phyloP scores from a whole-genome alignment of 352 stramenopile species.

The Pythium phragmitis region DNA sequence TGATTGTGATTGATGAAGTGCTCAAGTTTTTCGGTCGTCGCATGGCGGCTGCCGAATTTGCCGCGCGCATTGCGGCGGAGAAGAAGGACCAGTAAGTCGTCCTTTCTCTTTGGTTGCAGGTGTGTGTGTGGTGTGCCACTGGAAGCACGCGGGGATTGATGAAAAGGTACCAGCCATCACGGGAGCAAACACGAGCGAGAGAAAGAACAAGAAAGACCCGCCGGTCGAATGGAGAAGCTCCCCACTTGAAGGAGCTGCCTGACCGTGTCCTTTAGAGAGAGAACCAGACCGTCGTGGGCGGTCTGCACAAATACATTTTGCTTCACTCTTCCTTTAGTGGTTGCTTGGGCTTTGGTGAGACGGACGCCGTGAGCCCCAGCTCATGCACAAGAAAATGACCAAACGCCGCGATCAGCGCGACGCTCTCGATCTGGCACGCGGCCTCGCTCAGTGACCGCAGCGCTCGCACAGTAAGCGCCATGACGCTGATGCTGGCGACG shows the following conservation, averaged over 20 bases:
- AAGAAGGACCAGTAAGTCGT: constrained; percentile 52
- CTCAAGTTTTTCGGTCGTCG: constrained; percentile 91
- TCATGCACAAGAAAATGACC: constrained; percentile 40
- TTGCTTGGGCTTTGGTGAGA: constrained; percentile 2
- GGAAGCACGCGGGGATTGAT: constrained; percentile 22
- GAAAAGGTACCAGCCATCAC: background rate
- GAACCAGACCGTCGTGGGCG: background rate
- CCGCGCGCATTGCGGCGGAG: constrained; percentile 48
- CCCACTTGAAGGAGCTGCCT: no score
- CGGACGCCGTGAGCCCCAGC: constrained; percentile 8
- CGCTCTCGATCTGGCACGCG: constrained; percentile 41
- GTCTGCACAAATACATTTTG: constrained; percentile 20
- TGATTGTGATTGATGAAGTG: constrained; percentile 94
- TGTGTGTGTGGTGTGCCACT: constrained; percentile 5
- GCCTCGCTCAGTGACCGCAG: constrained; percentile 57
- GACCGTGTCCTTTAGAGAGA: constrained; percentile 29
- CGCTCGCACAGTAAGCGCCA: constrained; percentile 34
- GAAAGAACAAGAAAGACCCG: background rate
- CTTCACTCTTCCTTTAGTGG: background rate
- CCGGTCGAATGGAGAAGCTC: background rate
- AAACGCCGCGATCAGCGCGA: constrained; percentile 42
- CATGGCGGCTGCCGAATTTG: constrained; percentile 73
- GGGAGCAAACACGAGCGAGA: constrained; percentile 9
- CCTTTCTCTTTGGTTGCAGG: background rate
- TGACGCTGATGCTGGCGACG: constrained; percentile 33